Base-by-base conservation (phyloP, 257 asterid genomes). In the Verbena officinalis region DNA sequence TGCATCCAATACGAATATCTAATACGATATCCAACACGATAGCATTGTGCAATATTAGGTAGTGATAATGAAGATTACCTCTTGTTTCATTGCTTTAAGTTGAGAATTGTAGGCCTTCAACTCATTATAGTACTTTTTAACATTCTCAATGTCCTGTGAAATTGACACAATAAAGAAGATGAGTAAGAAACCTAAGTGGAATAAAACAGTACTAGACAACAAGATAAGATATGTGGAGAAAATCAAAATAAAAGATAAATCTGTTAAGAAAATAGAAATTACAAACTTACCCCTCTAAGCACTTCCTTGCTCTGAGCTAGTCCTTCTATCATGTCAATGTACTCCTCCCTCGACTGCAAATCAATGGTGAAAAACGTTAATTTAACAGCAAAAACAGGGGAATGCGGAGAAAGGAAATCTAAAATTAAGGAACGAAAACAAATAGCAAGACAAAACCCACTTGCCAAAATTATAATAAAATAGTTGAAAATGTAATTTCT, bases 281-380 rank as follows among this genome's bases (percentile, higher is more conserved):
- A 62, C 71, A 27, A 49, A 71, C 73, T 62, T 12, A 85, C 97
- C 91, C 83, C 65, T 68, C 13, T 27, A 1, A 86, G 81, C 69
- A 51, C 24, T 42, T 75, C 75, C 19, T 64, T 69, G 21, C 62
- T 22, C 42, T 73, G 71, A 15, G 76, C 72, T 46, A 80, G 72
- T 20, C 54, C 80, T 4, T 72, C 65, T 21, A 84, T 60, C 44
- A 9, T 59, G 44, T 65, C 73, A 66, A 59, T 12, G 27, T 57
- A 69, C 7, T 86, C 75, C 55, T 83, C 81, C 46, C 43, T 80
- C 1, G 65, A 27, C 95, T 86, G 86, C 79, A 75, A 33, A 72
- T 20, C 67, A 69, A 33, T 0, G 42, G 38, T 8, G 31, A 60
- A n/a, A 21, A 9, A 11, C 1, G 51, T 44, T 21, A 0, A 20